Evolutionary conservation across 768 basidiomycete genomes (phyloP).

Genomic region (Lentinus brumalis): DNA sequence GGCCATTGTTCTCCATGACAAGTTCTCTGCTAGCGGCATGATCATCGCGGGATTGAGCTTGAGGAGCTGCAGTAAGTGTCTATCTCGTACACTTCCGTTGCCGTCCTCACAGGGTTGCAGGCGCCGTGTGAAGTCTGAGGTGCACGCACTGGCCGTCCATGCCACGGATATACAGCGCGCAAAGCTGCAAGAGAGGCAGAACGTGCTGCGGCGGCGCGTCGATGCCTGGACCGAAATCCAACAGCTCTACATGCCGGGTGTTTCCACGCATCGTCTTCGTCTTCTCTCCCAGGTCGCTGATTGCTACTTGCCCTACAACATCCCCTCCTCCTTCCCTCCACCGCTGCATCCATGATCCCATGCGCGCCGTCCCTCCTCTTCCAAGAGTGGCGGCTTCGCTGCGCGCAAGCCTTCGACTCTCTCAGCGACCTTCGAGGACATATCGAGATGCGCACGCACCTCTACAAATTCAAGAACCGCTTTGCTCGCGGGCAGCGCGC

Average conservation of each 20-base stretch:
- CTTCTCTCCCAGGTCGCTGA: neutral
- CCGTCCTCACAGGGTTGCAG: neutral
- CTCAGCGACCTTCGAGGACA: slow-evolving; percentile 6
- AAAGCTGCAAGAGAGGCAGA: neutral
- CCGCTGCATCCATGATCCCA: too few relatives aligned
- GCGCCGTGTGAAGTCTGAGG: neutral
- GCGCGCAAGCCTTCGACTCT: slow-evolving; percentile 4
- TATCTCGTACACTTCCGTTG: too few relatives aligned
- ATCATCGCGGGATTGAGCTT: slow-evolving; percentile 33
- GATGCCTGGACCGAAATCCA: slow-evolving; percentile 2
- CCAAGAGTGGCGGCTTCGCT: slow-evolving; percentile 2
- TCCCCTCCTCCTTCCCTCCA: slow-evolving; percentile 11
- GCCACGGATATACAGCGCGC: neutral
- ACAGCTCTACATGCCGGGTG: neutral
- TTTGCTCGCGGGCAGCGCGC: neutral
- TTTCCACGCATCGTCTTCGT: neutral
- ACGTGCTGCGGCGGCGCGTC: neutral
- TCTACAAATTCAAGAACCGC: slow-evolving; percentile 3
- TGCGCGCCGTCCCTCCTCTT: neutral
- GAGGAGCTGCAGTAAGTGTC: slow-evolving; percentile 37
- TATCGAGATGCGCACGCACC: neutral
- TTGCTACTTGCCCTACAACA: neutral
- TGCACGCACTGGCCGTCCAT: neutral
- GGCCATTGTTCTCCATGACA: neutral
- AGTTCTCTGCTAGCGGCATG: slow-evolving; percentile 27